Conservation (phyloP, 2,329 filamentous ascomycete species). For the Stromatinia cepivora region DNA sequence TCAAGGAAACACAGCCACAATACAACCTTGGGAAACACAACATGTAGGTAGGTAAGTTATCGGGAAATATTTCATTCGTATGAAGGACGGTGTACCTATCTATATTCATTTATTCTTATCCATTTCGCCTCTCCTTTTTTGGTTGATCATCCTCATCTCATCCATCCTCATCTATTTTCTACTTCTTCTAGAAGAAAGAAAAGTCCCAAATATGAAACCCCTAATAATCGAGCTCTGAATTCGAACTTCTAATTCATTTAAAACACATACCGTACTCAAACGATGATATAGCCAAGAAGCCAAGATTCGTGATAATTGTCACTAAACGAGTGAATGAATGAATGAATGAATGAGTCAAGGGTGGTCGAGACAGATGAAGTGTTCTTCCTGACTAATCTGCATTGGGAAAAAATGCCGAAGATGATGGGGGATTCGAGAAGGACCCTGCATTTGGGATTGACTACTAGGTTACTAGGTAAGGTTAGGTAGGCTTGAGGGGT, state of each 20-base stretch:
- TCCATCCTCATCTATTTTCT: background rate
- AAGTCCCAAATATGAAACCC: background rate
- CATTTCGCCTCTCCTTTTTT: too few species aligned
- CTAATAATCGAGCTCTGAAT: background rate
- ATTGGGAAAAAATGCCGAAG: slow-evolving; percentile 2
- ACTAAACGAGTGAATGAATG: background rate
- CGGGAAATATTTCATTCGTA: too few species aligned
- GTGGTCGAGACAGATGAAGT: slow-evolving; percentile 3
- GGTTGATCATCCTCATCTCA: background rate
- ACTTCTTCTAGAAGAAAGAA: background rate
- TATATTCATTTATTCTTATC: too few species aligned
- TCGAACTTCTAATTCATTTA: background rate
- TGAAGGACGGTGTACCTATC: too few species aligned
- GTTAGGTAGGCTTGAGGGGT: background rate
- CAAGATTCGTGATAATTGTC: background rate
- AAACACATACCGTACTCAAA: background rate
- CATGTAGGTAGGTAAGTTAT: background rate
- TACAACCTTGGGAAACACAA: background rate
- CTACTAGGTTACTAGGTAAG: background rate
- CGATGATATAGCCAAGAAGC: background rate
- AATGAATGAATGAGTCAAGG: background rate
- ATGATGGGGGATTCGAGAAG: background rate
- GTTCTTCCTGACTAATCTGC: background rate
- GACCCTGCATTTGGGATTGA: slow-evolving; percentile 8
- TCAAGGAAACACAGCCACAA: background rate